Evolutionary conservation across 2,329 filamentous ascomycete species (phyloP).

Genomic region (Metarhizium sp.): DNA sequence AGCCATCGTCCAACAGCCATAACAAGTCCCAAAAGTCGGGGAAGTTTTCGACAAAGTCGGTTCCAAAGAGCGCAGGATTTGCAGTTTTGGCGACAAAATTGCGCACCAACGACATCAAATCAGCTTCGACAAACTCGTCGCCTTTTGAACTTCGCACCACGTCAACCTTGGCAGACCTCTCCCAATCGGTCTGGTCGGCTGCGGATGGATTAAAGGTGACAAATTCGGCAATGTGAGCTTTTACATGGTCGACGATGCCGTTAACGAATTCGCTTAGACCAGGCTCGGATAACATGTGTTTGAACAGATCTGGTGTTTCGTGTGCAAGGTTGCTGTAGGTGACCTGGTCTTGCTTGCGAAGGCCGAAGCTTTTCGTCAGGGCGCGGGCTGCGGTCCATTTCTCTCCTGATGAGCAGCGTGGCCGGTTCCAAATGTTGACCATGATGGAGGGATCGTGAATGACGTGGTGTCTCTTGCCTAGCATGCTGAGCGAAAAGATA

Average conservation of each 20-base stretch:
- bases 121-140: constrained; percentile 21
- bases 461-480: constrained; percentile 23
- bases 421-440: constrained; percentile 19
- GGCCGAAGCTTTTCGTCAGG: constrained; percentile 23
- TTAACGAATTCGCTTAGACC: constrained; percentile 15
- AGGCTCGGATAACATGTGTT: constrained; percentile 16
- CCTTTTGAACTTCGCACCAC: constrained; percentile 17
- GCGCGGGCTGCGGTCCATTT: constrained; percentile 15
- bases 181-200: constrained; percentile 30
- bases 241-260: constrained; percentile 14
- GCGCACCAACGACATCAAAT: constrained; percentile 23
- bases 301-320: constrained; percentile 19
- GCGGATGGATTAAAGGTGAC: constrained; percentile 28
- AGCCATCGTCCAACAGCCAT: constrained; percentile 27
- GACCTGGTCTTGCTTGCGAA: constrained; percentile 17
- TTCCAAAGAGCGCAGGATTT: constrained; percentile 27
- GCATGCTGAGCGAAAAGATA: constrained; percentile 24
- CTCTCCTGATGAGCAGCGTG: constrained; percentile 14
- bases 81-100: constrained; percentile 26
- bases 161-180: constrained; percentile 22
- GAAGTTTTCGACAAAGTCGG: constrained; percentile 31
- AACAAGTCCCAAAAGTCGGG: constrained; percentile 26
- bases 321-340: constrained; percentile 20
- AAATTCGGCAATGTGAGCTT: constrained; percentile 22
- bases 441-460: constrained; percentile 22